A percentile compares a stretch with the other conserved stretches of the same genome.
Conservation (phyloP, 441 rosid species). For the Biscutella laevigata region DNA sequence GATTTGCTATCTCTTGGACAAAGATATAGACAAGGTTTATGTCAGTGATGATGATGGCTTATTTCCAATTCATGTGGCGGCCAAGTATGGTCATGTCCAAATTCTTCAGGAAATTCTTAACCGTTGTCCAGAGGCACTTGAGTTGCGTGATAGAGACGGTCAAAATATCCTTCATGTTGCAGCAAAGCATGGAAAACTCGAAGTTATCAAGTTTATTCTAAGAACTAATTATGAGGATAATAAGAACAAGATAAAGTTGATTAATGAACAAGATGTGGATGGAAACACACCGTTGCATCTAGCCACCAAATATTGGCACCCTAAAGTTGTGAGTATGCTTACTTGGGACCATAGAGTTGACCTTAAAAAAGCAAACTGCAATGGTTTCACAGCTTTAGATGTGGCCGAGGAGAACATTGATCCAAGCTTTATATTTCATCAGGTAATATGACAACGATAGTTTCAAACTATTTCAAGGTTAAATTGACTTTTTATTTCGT, state of each 20-base stretch:
- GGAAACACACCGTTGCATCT: conserved; percentile 1
- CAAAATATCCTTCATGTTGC: conserved; percentile 13
- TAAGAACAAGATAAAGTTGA: no score
- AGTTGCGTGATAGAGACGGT: not conserved
- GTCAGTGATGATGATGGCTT: conserved; percentile 9
- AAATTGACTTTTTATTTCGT: not conserved
- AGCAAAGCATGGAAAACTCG: not conserved
- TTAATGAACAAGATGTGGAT: not conserved
- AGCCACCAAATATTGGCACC: not conserved
- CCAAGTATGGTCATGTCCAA: not conserved
- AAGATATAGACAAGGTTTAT: not conserved
- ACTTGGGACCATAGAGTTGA: not conserved
- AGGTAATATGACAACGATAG: no score
- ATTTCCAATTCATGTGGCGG: conserved; percentile 1
- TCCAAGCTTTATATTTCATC: no score
- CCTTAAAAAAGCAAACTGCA: not conserved
- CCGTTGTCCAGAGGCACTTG: conserved; percentile 2
- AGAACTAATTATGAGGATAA: no score
- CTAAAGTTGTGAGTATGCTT: not conserved
- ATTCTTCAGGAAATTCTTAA: conserved; percentile 7
- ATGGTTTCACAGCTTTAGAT: conserved; percentile 5
- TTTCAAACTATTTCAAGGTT: no score
- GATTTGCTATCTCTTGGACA: not conserved
- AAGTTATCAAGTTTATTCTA: not conserved
- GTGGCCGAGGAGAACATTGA: not conserved